These are phyloP conservation scores for Chlorophyllum brunneum DNA, from an alignment of 768 basidiomycete species.

Conservation along the genomic window DNA sequence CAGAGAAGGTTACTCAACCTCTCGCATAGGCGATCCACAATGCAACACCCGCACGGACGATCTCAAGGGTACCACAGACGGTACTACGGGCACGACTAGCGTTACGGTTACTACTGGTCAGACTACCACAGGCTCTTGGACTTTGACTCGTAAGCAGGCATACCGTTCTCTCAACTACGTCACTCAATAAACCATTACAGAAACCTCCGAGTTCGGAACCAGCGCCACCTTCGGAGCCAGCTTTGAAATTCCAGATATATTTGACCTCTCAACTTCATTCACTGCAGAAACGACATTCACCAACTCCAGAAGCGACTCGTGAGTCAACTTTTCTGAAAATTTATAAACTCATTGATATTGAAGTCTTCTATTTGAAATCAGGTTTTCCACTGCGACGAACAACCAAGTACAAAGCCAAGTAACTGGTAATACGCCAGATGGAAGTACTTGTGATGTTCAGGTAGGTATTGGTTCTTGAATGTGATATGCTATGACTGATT, in stretches of 20 bases:
- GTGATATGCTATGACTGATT: too few species aligned
- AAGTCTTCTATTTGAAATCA: background rate
- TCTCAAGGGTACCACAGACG: background rate
- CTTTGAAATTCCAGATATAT: background rate
- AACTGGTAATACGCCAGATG: background rate
- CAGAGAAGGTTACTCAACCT: background rate
- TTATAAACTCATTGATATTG: too few species aligned
- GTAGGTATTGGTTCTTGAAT: background rate
- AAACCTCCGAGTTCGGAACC: background rate
- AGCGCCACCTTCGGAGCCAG: background rate
- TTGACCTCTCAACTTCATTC: background rate
- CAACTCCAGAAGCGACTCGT: slow-evolving; percentile 1
- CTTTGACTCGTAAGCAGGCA: background rate
- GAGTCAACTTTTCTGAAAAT: background rate
- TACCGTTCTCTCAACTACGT: background rate
- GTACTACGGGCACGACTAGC: background rate
- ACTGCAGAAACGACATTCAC: background rate
- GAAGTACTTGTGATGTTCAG: background rate
- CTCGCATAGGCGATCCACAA: background rate
- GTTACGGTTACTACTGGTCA: background rate
- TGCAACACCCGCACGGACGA: background rate
- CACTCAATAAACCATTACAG: background rate
- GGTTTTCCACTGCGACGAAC: background rate
- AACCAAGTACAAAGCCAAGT: too few species aligned
- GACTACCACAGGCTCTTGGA: background rate